Percentiles rank a stretch among this genome's conserved stretches.
phyloP scores from a whole-genome alignment of 345 rosid genomes.

The Lagerstroemia speciosa region DNA sequence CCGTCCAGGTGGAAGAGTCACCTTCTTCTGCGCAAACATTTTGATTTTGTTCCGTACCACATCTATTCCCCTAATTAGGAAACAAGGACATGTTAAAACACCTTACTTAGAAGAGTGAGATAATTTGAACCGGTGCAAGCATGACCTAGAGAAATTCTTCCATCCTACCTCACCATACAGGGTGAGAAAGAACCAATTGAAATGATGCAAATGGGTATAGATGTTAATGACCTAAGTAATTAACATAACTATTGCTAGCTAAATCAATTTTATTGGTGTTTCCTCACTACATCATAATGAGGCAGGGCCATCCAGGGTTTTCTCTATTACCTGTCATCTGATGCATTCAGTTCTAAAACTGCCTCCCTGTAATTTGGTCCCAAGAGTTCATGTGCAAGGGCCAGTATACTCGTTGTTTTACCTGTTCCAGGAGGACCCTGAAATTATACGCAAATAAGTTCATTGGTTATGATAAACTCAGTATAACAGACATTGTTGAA shows the following conservation, averaged over 20 bases:
- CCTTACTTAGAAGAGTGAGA: background rate
- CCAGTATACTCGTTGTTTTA: constrained; percentile 87
- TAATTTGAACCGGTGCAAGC: background rate
- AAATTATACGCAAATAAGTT: background rate
- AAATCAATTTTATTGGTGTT: too few relatives aligned
- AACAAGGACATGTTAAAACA: background rate
- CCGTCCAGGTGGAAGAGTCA: constrained; percentile 77
- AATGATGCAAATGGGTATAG: too few relatives aligned
- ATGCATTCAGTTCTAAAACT: constrained; percentile 92
- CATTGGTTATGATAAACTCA: too few relatives aligned
- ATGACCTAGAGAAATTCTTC: too few relatives aligned
- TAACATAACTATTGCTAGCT: too few relatives aligned
- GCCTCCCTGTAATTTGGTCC: constrained; percentile 75
- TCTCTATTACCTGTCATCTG: constrained; percentile 94
- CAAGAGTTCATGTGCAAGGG: constrained; percentile 90
- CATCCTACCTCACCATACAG: too few relatives aligned
- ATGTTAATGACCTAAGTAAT: too few relatives aligned
- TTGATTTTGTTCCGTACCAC: constrained; percentile 93
- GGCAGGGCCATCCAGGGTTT: too few relatives aligned
- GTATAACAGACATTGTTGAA: too few relatives aligned
- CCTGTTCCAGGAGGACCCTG: constrained; percentile 99
- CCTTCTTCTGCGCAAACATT: constrained; percentile 98
- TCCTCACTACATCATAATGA: too few relatives aligned
- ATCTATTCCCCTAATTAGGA: constrained; percentile 65
- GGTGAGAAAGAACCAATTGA: too few relatives aligned